phyloP scores from a whole-genome alignment of 371 early-diverging fungal species.

The Funneliformis caledonium region DNA sequence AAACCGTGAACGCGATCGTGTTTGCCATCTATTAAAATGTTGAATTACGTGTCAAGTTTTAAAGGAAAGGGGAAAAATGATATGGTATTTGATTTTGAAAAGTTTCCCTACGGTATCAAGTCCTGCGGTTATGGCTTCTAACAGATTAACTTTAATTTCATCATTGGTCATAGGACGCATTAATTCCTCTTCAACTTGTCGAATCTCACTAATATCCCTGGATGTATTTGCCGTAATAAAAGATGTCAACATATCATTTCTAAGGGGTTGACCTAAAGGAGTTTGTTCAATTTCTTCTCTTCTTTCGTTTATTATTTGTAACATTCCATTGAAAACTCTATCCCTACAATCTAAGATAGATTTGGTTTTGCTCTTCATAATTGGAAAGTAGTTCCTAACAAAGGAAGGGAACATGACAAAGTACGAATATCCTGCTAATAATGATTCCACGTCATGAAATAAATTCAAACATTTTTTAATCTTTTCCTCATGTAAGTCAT shows the following conservation, averaged over 20 bases:
- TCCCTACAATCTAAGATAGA: background rate
- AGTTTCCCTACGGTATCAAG: conserved; percentile 14
- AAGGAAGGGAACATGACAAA: background rate
- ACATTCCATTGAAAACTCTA: background rate
- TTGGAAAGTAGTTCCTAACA: conserved; percentile 6
- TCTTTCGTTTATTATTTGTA: background rate
- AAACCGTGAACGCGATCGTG: conserved; percentile 15
- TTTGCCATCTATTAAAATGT: conserved; percentile 15
- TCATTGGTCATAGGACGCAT: conserved; percentile 16
- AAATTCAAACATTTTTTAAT: background rate
- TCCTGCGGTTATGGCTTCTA: conserved; percentile 15
- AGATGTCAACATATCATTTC: conserved; percentile 22
- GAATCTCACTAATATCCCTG: background rate
- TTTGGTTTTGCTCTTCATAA: background rate
- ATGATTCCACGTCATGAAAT: background rate
- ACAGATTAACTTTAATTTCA: conserved; percentile 16
- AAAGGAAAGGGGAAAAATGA: background rate
- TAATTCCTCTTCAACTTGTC: background rate
- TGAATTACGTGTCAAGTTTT: background rate
- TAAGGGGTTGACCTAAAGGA: background rate
- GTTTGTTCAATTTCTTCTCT: conserved; percentile 20
- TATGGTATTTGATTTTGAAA: background rate
- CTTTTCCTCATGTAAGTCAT: background rate
- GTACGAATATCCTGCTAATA: too few relatives aligned
- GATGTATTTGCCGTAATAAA: conserved; percentile 33